These are phyloP conservation scores for Calonectria montana DNA, from an alignment of 2,329 filamentous ascomycete species.

Conservation along the genomic window DNA sequence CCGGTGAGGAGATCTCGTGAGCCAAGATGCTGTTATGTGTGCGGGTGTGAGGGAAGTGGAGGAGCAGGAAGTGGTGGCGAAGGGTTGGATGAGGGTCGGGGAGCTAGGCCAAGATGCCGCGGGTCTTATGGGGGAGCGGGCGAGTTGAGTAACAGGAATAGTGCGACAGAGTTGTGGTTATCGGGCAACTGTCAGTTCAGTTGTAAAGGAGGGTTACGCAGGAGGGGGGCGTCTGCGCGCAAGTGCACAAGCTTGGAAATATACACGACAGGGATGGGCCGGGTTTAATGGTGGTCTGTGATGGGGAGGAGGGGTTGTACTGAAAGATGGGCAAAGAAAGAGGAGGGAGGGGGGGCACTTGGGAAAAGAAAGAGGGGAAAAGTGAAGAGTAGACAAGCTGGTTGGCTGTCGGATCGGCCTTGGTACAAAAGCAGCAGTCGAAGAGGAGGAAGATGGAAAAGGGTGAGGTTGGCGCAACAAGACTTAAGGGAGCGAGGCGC, in stretches of 20 bases:
- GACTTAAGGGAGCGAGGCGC: conserved; percentile 24
- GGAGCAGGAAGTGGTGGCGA: background rate
- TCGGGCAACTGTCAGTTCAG: background rate
- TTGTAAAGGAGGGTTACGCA: conserved; percentile 14
- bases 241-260: background rate
- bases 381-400: background rate
- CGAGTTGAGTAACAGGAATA: background rate
- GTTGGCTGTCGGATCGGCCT: background rate
- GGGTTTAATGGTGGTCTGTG: background rate
- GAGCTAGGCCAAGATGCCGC: conserved; percentile 10
- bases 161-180: background rate
- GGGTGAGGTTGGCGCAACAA: background rate
- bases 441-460: background rate
- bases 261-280: conserved; percentile 5
- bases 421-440: background rate
- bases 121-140: background rate
- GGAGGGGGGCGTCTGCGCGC: conserved; percentile 3
- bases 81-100: conserved; percentile 6
- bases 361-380: conserved; percentile 8
- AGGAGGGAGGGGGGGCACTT: background rate
- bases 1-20: conserved; percentile 11
- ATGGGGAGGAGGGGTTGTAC: background rate
- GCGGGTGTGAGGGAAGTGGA: background rate
- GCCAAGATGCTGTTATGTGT: background rate
- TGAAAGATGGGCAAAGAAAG: background rate